Evolutionary conservation across 2,329 filamentous ascomycete species (phyloP).

Genomic region (Hypomyces perniciosus): DNA sequence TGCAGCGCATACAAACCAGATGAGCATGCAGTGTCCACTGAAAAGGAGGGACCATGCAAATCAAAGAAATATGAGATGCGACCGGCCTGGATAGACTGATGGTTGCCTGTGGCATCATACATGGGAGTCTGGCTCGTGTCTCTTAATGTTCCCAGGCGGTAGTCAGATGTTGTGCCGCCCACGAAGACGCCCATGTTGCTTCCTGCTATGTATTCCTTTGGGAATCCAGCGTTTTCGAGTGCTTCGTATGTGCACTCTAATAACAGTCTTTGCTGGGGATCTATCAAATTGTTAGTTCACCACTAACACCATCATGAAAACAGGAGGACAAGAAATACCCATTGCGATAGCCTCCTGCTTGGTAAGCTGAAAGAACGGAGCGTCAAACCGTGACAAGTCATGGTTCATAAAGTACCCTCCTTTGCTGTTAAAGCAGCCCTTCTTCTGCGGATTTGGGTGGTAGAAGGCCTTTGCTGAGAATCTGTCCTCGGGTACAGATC

Average conservation of each 20-base stretch:
- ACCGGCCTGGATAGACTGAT: conserved; percentile 48
- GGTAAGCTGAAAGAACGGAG: conserved; percentile 47
- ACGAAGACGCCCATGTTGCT: conserved; percentile 45
- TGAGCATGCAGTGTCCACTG: conserved; percentile 48
- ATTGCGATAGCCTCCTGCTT: conserved; percentile 45
- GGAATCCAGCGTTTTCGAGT: conserved; percentile 46
- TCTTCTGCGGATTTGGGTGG: conserved; percentile 38
- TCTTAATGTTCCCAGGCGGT: conserved; percentile 36
- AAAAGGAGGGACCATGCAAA: conserved; percentile 46
- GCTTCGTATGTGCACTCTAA: conserved; percentile 51
- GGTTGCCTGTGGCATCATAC: conserved; percentile 46
- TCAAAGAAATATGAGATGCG: conserved; percentile 51
- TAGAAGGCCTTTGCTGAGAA: conserved; percentile 40
- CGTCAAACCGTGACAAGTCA: conserved; percentile 43
- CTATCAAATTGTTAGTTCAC: conserved; percentile 17
- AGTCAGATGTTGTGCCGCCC: conserved; percentile 43
- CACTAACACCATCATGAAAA: background rate
- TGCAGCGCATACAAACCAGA: conserved; percentile 46
- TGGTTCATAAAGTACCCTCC: conserved; percentile 39
- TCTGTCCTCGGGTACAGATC: conserved; percentile 38
- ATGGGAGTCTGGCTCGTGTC: conserved; percentile 44
- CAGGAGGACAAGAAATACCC: conserved; percentile 19
- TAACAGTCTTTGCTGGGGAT: conserved; percentile 48
- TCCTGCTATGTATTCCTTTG: conserved; percentile 41
- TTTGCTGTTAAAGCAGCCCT: conserved; percentile 32